Percentiles rank a stretch among this genome's conserved stretches.
Conservation (phyloP, 441 rosid species). For the Populus hybrid region DNA sequence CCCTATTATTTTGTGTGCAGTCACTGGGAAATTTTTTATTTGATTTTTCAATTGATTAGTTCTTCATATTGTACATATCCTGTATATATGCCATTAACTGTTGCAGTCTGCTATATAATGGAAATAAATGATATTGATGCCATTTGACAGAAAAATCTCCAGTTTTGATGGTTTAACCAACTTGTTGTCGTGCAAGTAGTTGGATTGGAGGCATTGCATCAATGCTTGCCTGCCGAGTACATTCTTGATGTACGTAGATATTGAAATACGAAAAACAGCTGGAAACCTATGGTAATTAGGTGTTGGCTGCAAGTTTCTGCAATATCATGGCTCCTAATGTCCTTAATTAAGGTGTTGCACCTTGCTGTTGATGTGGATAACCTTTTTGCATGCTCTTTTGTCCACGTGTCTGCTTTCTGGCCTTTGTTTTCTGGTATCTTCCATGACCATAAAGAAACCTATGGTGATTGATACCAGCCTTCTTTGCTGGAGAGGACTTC, state of each 20-base stretch:
- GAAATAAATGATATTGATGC: neutral
- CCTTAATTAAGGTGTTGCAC: neutral
- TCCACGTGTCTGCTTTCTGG: neutral
- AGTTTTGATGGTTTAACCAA: neutral
- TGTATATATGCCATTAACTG: constrained; percentile 30
- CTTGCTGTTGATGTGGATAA: neutral
- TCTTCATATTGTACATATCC: constrained; percentile 25
- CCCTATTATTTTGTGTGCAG: constrained; percentile 14
- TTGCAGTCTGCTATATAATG: constrained; percentile 14
- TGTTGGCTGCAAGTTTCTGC: neutral
- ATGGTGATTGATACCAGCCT: neutral
- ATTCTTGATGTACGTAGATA: neutral
- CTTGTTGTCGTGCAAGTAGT: neutral
- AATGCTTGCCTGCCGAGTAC: neutral
- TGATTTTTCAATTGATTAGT: constrained; percentile 5
- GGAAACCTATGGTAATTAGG: neutral
- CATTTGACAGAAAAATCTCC: neutral
- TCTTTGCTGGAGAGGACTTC: too few species aligned
- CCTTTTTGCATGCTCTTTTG: neutral
- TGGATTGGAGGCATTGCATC: neutral
- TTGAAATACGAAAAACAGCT: too few species aligned
- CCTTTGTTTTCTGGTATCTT: neutral
- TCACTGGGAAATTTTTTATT: neutral
- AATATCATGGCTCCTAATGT: neutral
- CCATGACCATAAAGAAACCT: neutral